Base-by-base conservation (phyloP, 1,284 basidiomycete species). In the Naganishia liquefaciens region DNA sequence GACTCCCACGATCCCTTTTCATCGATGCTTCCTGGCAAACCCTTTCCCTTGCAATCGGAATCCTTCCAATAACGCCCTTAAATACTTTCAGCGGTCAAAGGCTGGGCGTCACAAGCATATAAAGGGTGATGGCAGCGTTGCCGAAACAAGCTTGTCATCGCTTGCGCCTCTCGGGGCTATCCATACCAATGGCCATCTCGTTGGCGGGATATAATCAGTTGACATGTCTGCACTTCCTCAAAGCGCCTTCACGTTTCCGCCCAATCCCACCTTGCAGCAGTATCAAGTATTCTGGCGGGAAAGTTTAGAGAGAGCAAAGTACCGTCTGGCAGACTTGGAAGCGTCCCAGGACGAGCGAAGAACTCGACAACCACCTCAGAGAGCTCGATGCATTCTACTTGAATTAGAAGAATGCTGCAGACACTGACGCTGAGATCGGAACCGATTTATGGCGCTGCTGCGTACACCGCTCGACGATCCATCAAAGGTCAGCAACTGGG, bases 401-500 rank as follows among this genome's bases (percentile, higher is more conserved):
- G 23, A 13, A 21, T 49, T 25, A 47, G 27, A 25, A 33, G n/a
- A 49, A 6, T 42, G 17, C 19, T 13, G 39, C 23, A 6, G 19
- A 44, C 2, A 27, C 54, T 19, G n/a, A n/a, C 1, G 55, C 40
- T 21, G 13, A 27, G 7, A 37, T 60, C 21, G 49, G 55, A 46
- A 11, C 33, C 6, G 21, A 33, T 13, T 49, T 60, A 87, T 5
- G 91, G 93, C 78, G 91, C 91, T 0, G 90, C 90, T 0, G 89
- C 93, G 0, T 93, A 89, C 88, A 88, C 88, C 4, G 87, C 86
- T 70, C 80, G 71, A 37, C 79, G 77, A 19, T 68, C 82, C 0
- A 54, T 67, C 37, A 79, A 84, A 63, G 86, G 86, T 42, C 81
- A 81, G 88, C 51, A 83, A 82, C 73, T 91, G 90, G 0, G 85